These are phyloP conservation scores for Cystobasidium slooffiae DNA, from an alignment of 1,284 basidiomycete genomes.

Conservation along the genomic window DNA sequence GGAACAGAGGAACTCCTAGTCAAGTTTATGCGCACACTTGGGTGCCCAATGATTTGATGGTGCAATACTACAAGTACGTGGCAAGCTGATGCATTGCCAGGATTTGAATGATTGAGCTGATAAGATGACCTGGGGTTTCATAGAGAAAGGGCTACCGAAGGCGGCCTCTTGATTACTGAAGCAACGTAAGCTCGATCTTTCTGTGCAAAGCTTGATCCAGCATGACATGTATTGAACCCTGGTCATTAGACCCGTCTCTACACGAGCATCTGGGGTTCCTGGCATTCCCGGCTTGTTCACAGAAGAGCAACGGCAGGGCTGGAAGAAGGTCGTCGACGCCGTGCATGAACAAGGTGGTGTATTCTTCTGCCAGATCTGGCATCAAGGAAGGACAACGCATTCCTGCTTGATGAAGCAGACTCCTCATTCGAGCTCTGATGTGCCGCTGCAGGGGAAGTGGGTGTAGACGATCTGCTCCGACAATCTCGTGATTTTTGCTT, in stretches of 20 bases:
- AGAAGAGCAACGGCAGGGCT: conserved; percentile 50
- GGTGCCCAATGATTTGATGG: conserved; percentile 42
- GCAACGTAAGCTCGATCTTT: conserved; percentile 18
- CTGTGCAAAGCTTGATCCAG: not conserved
- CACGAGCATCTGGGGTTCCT: conserved; percentile 16
- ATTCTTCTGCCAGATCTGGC: conserved; percentile 53
- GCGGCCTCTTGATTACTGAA: conserved; percentile 27
- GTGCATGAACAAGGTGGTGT: conserved; percentile 51
- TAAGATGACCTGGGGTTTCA: not conserved
- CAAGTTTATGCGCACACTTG: conserved; percentile 14
- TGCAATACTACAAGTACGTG: conserved; percentile 37
- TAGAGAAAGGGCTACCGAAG: conserved; percentile 19
- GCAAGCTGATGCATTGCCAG: not conserved
- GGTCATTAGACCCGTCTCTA: conserved; percentile 24
- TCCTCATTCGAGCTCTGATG: conserved; percentile 47
- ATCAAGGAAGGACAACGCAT: conserved; percentile 51
- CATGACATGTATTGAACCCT: not conserved
- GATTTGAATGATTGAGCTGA: not conserved
- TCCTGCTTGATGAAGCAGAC: conserved; percentile 45
- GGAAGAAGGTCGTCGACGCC: conserved; percentile 50
- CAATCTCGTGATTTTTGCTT: not conserved
- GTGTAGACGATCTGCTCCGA: not conserved
- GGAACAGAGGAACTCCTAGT: conserved; percentile 32
- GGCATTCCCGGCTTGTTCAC: conserved; percentile 47
- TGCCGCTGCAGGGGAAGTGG: conserved; percentile 43